phyloP scores from a whole-genome alignment of 805 yeast genomes.

The Teunomyces cretensis region DNA sequence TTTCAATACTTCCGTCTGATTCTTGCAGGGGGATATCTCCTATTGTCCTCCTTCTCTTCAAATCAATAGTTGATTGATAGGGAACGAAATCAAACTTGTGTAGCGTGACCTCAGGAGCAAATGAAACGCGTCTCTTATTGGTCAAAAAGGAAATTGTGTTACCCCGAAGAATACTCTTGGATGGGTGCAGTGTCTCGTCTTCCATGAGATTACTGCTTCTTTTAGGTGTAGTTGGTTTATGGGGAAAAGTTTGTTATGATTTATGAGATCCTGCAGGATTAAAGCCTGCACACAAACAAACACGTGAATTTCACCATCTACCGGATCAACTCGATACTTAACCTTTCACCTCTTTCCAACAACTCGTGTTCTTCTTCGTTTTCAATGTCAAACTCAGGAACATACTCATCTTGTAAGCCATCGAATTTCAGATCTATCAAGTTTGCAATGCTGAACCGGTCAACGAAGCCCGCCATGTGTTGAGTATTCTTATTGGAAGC shows the following conservation, averaged over 20 bases:
- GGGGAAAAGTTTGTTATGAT: background rate
- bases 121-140: conserved; percentile 60
- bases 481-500: conserved; percentile 11
- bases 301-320: conserved; percentile 9
- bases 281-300: too few species aligned
- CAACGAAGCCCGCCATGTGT: conserved; percentile 36
- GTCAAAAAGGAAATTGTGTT: conserved; percentile 20
- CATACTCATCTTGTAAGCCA: conserved; percentile 13
- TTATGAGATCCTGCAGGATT: conserved; percentile 3
- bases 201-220: background rate
- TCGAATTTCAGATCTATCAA: conserved; percentile 29
- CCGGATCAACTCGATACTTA: conserved; percentile 31
- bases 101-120: conserved; percentile 72
- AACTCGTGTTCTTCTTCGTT: conserved; percentile 6
- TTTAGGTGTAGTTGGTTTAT: background rate
- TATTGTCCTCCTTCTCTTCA: conserved; percentile 27
- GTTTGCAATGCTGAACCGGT: conserved; percentile 33
- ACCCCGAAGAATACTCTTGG: conserved; percentile 24
- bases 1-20: conserved; percentile 5
- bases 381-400: conserved; percentile 25
- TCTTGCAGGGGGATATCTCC: conserved; percentile 17
- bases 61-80: conserved; percentile 10
- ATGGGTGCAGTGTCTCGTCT: conserved; percentile 6
- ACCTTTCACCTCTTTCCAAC: conserved; percentile 16
- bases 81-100: conserved; percentile 51